phyloP scores from a whole-genome alignment of 2,329 filamentous ascomycete species.

The Microsporum audouinii region DNA sequence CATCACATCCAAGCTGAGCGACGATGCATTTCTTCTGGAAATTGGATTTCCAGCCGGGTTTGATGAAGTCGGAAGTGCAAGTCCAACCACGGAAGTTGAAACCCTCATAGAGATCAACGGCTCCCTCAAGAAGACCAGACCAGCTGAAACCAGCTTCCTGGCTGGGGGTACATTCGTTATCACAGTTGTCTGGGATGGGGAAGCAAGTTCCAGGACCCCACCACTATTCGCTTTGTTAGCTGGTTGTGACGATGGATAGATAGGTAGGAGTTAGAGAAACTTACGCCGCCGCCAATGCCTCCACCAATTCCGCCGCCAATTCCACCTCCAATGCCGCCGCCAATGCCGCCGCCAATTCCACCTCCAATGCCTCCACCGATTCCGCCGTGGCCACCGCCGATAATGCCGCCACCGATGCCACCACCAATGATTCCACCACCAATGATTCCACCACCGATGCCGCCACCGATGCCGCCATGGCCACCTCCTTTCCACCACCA shows the following conservation, averaged over 20 bases:
- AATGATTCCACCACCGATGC: neutral
- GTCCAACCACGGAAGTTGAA: constrained; percentile 64
- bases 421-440: neutral
- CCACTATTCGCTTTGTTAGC: constrained; percentile 18
- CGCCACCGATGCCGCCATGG: neutral
- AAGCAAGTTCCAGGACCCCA: constrained; percentile 47
- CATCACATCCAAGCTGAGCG: constrained; percentile 37
- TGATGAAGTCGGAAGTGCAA: constrained; percentile 48
- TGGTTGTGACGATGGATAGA: neutral
- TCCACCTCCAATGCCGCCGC: constrained; percentile 4
- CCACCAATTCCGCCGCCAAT: constrained; percentile 28
- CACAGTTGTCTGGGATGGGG: constrained; percentile 56
- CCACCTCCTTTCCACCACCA: neutral
- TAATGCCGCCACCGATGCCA: neutral
- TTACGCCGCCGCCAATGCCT: constrained; percentile 22
- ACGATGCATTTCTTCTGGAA: constrained; percentile 47
- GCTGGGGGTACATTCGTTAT: constrained; percentile 64
- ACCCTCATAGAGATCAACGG: constrained; percentile 55
- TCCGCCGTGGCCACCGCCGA: neutral
- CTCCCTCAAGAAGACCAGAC: constrained; percentile 49
- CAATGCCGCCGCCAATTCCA: neutral
- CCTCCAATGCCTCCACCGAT: too few species aligned
- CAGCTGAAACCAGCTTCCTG: constrained; percentile 65
- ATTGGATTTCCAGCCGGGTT: constrained; percentile 17
- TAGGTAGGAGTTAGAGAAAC: neutral